Base-by-base conservation (phyloP, 2,329 filamentous ascomycete genomes). In the Daldinia sp. region DNA sequence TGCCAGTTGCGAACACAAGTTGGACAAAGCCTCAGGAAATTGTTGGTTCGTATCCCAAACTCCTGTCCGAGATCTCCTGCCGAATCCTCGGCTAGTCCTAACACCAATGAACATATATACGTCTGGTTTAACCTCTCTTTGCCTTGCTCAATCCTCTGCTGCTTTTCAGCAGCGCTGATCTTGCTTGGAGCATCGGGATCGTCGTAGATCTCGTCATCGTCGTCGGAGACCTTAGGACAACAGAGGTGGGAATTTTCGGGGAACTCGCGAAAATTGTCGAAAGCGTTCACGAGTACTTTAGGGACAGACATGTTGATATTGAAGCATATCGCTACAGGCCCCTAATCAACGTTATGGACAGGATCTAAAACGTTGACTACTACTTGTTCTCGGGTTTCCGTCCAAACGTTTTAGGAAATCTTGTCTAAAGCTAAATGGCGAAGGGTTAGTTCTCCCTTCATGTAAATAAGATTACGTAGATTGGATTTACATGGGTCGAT, bases 1-100 rank as follows among this genome's bases (percentile, higher is more conserved):
- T 94, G 92, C 86, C 92, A 94, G 73, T 90, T 90, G 68, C 89
- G 85, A 58, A 92, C 90, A 76, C 92, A 94, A 58, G 87, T 84
- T 60, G 93, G 88, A 79, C 92, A 94, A 64, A 81, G 83, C 64
- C 84, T 87, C 26, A 94, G 82, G 42, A 86, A 86, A 10, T 81
- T 78, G 69, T 90, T 87, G 20, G 92, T 82, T 20, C 86, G 84
- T 4, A 79, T 74, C 59, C 83, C 85, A 74, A 93, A 91, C 70
- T 88, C 86, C 13, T 84, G 81, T 46, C 90, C 83, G 80, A 90
- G 86, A 66, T 85, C 82, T 30, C 87, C 86, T 2, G 87, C 86
- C 57, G 87, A 85, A 54, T 89, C 87, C 55, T 87, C 84, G 62
- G 86, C 86, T 68, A 92, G 88, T 18, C 90, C 92, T 62, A 93